Conservation (phyloP, 192 early-diverging fungal species). For the Piromyces finnis region DNA sequence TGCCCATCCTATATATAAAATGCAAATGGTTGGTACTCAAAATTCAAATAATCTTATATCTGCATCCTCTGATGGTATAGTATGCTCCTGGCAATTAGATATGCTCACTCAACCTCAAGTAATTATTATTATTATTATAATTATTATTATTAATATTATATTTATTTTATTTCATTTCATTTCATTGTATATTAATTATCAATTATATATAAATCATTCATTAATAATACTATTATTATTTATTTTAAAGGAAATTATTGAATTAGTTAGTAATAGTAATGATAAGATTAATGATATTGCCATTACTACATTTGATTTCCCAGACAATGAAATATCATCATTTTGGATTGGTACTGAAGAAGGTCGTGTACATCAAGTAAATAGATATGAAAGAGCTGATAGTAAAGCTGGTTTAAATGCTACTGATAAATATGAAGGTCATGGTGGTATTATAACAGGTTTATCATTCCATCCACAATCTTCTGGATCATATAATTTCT, state of each 20-base stretch:
- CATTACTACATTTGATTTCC: constrained; percentile 78
- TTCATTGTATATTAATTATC: too few relatives aligned
- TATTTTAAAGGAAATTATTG: constrained; percentile 2
- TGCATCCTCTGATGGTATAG: constrained; percentile 85
- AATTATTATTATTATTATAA: neutral
- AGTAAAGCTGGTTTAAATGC: constrained; percentile 91
- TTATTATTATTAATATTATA: too few relatives aligned
- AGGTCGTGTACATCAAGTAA: constrained; percentile 82
- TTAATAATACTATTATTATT: too few relatives aligned
- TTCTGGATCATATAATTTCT: constrained; percentile 36
- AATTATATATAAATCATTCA: too few relatives aligned
- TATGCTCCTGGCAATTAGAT: constrained; percentile 94
- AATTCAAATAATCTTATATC: constrained; percentile 88
- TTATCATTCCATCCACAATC: constrained; percentile 83
- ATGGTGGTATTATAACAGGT: constrained; percentile 72
- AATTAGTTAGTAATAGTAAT: constrained; percentile 43
- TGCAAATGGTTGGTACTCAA: constrained; percentile 80
- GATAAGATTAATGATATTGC: constrained; percentile 84
- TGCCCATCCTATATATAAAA: constrained; percentile 86
- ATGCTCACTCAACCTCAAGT: constrained; percentile 91
- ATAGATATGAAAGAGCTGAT: constrained; percentile 87
- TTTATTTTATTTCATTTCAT: too few relatives aligned
- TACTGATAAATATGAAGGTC: constrained; percentile 68
- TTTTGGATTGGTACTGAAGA: constrained; percentile 96
- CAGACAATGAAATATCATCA: constrained; percentile 74